A percentile compares a stretch with the other conserved stretches of the same genome.
These are phyloP conservation scores for Fusarium concolor DNA, from an alignment of 2,329 filamentous ascomycete species.

Conservation along the genomic window DNA sequence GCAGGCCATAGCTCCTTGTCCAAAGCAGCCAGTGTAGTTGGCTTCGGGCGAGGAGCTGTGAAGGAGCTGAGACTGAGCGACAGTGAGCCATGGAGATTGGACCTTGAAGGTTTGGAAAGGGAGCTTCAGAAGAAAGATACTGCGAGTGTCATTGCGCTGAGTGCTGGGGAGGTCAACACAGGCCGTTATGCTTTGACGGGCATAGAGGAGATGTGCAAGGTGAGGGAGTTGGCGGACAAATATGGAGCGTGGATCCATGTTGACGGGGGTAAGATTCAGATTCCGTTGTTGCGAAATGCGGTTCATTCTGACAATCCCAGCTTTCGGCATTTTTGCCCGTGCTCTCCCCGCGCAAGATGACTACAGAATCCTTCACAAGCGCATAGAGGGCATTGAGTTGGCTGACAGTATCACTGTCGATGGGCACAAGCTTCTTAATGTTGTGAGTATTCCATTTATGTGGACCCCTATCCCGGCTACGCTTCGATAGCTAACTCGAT, in stretches of 20 bases:
- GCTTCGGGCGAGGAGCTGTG: slow-evolving; percentile 78
- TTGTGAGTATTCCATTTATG: slow-evolving; percentile 62
- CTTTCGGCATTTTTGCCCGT: slow-evolving; percentile 86
- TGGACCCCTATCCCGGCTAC: neutral
- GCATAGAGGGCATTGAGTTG: slow-evolving; percentile 75
- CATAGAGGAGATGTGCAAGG: slow-evolving; percentile 67
- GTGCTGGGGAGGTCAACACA: slow-evolving; percentile 91
- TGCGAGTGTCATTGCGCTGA: slow-evolving; percentile 83
- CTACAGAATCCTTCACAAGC: slow-evolving; percentile 65
- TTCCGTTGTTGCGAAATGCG: too few relatives aligned
- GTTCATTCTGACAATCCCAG: slow-evolving; percentile 52
- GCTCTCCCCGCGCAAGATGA: slow-evolving; percentile 67
- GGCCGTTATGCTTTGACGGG: slow-evolving; percentile 77
- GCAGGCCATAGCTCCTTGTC: slow-evolving; percentile 84
- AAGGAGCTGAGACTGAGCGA: slow-evolving; percentile 66
- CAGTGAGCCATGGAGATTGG: slow-evolving; percentile 74
- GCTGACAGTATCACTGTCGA: slow-evolving; percentile 90
- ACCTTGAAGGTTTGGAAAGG: slow-evolving; percentile 72
- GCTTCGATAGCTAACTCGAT: slow-evolving; percentile 14
- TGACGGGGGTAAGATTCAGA: slow-evolving; percentile 70
- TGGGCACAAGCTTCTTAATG: slow-evolving; percentile 92
- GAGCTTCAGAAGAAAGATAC: slow-evolving; percentile 64
- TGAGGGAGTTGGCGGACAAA: slow-evolving; percentile 77
- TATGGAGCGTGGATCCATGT: slow-evolving; percentile 89
- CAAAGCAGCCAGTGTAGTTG: slow-evolving; percentile 86